Percentiles rank a stretch among this genome's conserved stretches.
phyloP scores from a whole-genome alignment of 2,329 filamentous ascomycete genomes.

The Exophiala viscosa region DNA sequence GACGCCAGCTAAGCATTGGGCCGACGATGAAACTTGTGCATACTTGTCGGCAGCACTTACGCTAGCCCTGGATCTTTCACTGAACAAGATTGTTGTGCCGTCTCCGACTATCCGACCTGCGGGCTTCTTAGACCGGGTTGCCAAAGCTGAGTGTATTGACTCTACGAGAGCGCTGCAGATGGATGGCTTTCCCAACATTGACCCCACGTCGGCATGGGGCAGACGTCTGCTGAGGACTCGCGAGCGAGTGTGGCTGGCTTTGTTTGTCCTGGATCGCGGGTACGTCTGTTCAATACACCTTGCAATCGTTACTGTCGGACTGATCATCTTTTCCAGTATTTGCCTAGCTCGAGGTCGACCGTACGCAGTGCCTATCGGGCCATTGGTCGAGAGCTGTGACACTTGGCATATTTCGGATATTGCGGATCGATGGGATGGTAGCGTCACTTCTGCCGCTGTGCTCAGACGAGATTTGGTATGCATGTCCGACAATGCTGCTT shows the following conservation, averaged over 20 bases:
- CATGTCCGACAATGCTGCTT: not conserved
- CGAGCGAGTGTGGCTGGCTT: constrained; percentile 66
- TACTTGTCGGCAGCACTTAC: constrained; percentile 68
- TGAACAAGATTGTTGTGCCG: constrained; percentile 66
- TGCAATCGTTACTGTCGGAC: not conserved
- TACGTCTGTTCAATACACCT: constrained; percentile 32
- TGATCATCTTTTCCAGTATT: constrained; percentile 43
- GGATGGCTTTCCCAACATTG: constrained; percentile 64
- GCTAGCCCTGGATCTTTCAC: constrained; percentile 64
- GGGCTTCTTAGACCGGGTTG: constrained; percentile 48
- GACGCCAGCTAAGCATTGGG: constrained; percentile 63
- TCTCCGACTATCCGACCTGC: constrained; percentile 46
- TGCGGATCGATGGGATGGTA: constrained; percentile 64
- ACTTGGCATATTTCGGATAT: constrained; percentile 63
- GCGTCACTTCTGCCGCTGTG: constrained; percentile 68
- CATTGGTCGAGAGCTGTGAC: constrained; percentile 64
- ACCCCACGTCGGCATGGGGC: constrained; percentile 58
- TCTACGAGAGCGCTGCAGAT: constrained; percentile 61
- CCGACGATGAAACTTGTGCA: constrained; percentile 68
- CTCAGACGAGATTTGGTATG: constrained; percentile 61
- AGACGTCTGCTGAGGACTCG: constrained; percentile 60
- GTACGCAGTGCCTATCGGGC: constrained; percentile 65
- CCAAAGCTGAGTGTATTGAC: constrained; percentile 67
- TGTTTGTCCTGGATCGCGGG: constrained; percentile 70
- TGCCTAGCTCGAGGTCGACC: constrained; percentile 66